Percentiles rank a stretch among this genome's conserved stretches.
These are phyloP conservation scores for Tylopilus sp. DNA, from an alignment of 1,284 basidiomycete species.

Conservation along the genomic window DNA sequence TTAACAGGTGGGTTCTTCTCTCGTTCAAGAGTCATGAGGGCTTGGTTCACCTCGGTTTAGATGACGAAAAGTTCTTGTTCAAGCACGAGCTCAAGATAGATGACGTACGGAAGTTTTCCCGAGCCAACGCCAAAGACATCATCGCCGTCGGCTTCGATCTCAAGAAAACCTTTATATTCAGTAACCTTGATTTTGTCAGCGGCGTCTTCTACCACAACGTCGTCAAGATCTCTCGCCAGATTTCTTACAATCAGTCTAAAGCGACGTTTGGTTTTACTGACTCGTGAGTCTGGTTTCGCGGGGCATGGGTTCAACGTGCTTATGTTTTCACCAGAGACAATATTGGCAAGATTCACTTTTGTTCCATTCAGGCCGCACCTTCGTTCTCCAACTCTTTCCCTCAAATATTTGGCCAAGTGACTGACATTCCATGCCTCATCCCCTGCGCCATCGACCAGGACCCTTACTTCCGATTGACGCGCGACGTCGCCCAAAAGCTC, in stretches of 20 bases:
- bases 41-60: slow-evolving; percentile 52
- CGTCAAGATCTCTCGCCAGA: slow-evolving; percentile 92
- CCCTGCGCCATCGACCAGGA: slow-evolving; percentile 99
- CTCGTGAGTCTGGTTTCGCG: slow-evolving; percentile 69
- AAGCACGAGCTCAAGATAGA: slow-evolving; percentile 94
- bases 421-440: slow-evolving; percentile 93
- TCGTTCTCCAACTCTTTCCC: slow-evolving; percentile 99
- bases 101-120: slow-evolving; percentile 88
- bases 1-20: slow-evolving; percentile 75
- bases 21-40: not conserved
- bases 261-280: slow-evolving; percentile 98
- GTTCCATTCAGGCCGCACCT: slow-evolving; percentile 96
- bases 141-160: slow-evolving; percentile 96
- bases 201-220: slow-evolving; percentile 97
- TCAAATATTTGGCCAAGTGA: slow-evolving; percentile 91
- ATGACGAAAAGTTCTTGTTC: slow-evolving; percentile 99
- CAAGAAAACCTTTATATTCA: slow-evolving; percentile 98
- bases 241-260: slow-evolving; percentile 95
- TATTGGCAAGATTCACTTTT: slow-evolving; percentile 98
- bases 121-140: slow-evolving; percentile 93
- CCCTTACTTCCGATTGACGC: slow-evolving; percentile 97
- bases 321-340: slow-evolving; percentile 77
- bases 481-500: slow-evolving; percentile 93
- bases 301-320: no score
- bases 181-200: slow-evolving; percentile 90